Conservation (phyloP, 805 yeast genomes). For the Kazachstania psychrophila region DNA sequence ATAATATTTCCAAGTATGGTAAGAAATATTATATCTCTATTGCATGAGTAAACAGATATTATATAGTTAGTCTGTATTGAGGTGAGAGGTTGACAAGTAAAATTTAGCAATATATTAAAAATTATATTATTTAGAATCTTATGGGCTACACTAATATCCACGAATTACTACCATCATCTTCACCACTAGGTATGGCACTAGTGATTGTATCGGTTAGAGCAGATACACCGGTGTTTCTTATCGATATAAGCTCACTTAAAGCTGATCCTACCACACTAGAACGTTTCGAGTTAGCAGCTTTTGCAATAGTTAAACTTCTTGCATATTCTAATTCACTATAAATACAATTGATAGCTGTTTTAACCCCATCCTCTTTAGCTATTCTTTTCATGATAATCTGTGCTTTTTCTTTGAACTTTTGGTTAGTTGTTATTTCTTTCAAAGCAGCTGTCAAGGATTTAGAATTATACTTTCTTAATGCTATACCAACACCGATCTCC, state of each 20-base stretch:
- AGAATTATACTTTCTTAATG: slow-evolving; percentile 57
- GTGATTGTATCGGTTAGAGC: background rate
- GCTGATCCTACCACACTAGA: background rate
- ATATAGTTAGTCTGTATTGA: too few species aligned
- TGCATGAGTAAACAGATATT: too few species aligned
- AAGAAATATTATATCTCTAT: too few species aligned
- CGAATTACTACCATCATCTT: background rate
- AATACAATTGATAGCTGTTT: slow-evolving; percentile 64
- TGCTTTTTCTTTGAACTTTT: slow-evolving; percentile 62
- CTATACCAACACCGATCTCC: slow-evolving; percentile 78
- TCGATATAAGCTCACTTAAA: background rate
- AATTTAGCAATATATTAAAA: too few species aligned
- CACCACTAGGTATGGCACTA: background rate
- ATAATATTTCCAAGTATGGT: too few species aligned
- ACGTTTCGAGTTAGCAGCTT: slow-evolving; percentile 30
- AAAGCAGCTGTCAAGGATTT: slow-evolving; percentile 59
- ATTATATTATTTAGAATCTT: background rate
- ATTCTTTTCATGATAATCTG: slow-evolving; percentile 52
- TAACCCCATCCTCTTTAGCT: slow-evolving; percentile 70
- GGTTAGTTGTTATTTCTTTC: slow-evolving; percentile 55
- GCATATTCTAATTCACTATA: slow-evolving; percentile 77
- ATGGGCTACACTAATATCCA: slow-evolving; percentile 1
- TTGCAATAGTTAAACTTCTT: slow-evolving; percentile 42
- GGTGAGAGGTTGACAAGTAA: too few species aligned
- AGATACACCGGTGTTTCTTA: background rate